Conservation (phyloP, 2,329 filamentous ascomycete genomes). For the Magnaporthiopsis incrustans region DNA sequence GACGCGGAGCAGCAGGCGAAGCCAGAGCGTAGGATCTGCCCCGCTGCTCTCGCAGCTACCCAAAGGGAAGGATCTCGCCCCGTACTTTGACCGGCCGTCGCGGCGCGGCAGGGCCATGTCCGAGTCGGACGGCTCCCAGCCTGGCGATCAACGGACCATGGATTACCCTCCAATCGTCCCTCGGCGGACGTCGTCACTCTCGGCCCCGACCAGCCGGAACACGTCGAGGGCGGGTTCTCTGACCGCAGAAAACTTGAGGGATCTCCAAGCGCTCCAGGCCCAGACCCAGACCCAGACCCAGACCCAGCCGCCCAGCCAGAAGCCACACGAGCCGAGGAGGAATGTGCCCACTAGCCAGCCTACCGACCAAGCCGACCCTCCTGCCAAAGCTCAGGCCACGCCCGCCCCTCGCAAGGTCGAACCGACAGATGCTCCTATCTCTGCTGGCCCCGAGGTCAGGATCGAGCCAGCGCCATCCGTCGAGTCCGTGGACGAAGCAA, state of each 20-base stretch:
- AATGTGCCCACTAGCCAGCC: constrained; percentile 7
- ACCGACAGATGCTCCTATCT: background rate
- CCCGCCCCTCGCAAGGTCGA: background rate
- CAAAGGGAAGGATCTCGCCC: constrained; percentile 32
- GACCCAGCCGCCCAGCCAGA: constrained; percentile 10
- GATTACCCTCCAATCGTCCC: constrained; percentile 53
- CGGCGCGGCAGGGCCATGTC: constrained; percentile 36
- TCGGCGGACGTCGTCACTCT: constrained; percentile 50
- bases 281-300: constrained; percentile 32
- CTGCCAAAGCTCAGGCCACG: background rate
- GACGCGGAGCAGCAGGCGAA: constrained; percentile 49
- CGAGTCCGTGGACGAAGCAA: constrained; percentile 18
- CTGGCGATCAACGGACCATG: constrained; percentile 45
- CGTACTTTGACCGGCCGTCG: constrained; percentile 33
- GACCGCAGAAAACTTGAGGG: constrained; percentile 46
- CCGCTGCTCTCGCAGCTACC: constrained; percentile 30
- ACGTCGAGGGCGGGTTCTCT: constrained; percentile 45
- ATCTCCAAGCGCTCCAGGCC: constrained; percentile 25
- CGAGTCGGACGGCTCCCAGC: constrained; percentile 36
- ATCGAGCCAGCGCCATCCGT: constrained; percentile 23
- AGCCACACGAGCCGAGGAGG: background rate
- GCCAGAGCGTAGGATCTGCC: constrained; percentile 42
- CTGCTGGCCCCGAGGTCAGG: constrained; percentile 16
- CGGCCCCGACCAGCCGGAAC: constrained; percentile 54
- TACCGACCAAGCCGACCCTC: background rate